A percentile compares a stretch with the other conserved stretches of the same genome.
These are phyloP conservation scores for Xylaria sp. DNA, from an alignment of 2,329 filamentous ascomycete species.

Conservation along the genomic window DNA sequence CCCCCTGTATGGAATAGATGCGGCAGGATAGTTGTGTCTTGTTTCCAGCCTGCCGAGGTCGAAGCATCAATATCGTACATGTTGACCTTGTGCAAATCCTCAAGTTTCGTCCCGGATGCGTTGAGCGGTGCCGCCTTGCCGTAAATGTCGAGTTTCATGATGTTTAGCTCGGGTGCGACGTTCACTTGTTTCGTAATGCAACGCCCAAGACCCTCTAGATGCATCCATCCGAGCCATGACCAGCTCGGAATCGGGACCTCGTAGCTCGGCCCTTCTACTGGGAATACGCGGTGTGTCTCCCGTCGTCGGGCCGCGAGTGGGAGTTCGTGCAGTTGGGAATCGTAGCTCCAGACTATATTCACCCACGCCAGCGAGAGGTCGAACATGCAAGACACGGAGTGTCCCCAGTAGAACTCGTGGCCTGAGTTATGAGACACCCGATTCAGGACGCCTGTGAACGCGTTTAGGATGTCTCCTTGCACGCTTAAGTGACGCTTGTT, in stretches of 20 bases:
- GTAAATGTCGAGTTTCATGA: constrained; percentile 37
- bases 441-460: constrained; percentile 37
- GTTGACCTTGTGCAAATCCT: constrained; percentile 26
- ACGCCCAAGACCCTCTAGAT: constrained; percentile 30
- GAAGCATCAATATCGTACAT: constrained; percentile 37
- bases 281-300: constrained; percentile 26
- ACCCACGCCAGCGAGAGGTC: constrained; percentile 38
- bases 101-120: neutral
- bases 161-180: constrained; percentile 34
- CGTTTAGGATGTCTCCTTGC: constrained; percentile 34
- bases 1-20: constrained; percentile 21
- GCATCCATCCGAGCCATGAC: constrained; percentile 40
- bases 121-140: constrained; percentile 33
- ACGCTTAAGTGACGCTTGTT: constrained; percentile 29
- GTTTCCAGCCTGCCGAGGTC: constrained; percentile 40
- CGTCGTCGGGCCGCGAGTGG: constrained; percentile 29
- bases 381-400: constrained; percentile 35
- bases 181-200: constrained; percentile 32
- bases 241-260: constrained; percentile 38
- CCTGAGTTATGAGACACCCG: constrained; percentile 31
- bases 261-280: constrained; percentile 21
- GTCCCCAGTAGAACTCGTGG: constrained; percentile 40
- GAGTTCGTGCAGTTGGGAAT: constrained; percentile 12
- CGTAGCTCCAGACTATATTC: constrained; percentile 35
- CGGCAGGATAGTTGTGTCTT: constrained; percentile 30